A percentile compares a stretch with the other conserved stretches of the same genome.
phyloP scores from a whole-genome alignment of 164 flowering plant species.

The Tinospora cordifolia region DNA sequence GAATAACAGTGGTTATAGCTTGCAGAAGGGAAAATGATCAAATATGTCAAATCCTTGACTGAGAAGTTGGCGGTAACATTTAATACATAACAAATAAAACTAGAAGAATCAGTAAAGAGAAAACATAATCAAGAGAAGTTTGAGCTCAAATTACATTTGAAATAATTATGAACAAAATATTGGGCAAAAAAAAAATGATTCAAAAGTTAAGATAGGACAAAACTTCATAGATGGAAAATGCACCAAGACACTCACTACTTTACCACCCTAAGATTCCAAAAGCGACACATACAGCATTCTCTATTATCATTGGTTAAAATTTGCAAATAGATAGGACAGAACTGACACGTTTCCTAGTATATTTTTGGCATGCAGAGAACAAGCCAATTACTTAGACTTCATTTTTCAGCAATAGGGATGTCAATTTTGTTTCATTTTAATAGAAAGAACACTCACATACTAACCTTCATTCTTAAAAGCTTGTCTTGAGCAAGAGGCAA shows the following conservation, averaged over 20 bases:
- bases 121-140: too few relatives aligned
- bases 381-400: not conserved
- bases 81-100: too few relatives aligned
- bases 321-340: not conserved
- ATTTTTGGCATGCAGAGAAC: not conserved
- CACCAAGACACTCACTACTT: not conserved
- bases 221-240: not conserved
- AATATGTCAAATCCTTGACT: not conserved
- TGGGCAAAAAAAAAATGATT: too few relatives aligned
- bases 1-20: not conserved
- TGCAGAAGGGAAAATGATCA: not conserved
- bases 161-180: too few relatives aligned
- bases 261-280: not conserved
- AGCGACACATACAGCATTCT: not conserved
- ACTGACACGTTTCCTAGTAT: not conserved
- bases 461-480: slow-evolving; percentile 79
- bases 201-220: not conserved
- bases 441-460: slow-evolving; percentile 14
- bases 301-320: not conserved
- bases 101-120: too few relatives aligned
- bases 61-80: not conserved
- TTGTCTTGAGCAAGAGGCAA: slow-evolving; percentile 90
- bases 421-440: slow-evolving; percentile 8
- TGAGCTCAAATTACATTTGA: too few relatives aligned
- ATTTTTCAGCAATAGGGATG: not conserved